Base-by-base conservation (phyloP, 768 basidiomycete species). In the Tephrocybe sp. region DNA sequence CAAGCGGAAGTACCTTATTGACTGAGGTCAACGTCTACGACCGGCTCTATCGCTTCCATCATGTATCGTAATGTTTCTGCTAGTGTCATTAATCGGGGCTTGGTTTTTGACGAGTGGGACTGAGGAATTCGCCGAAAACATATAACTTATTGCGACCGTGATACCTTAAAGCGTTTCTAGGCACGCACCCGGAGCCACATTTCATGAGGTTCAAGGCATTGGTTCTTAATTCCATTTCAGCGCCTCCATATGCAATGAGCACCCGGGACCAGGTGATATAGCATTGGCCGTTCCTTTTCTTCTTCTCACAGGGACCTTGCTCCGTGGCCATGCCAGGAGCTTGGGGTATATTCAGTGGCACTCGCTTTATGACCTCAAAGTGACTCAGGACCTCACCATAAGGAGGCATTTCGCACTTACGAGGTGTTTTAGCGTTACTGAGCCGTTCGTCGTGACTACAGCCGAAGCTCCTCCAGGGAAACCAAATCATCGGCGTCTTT, bases 1-100 rank as follows among this genome's bases (percentile, higher is more conserved):
- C 82, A 94, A 91, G 74, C 80, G 88, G 62, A 97, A 94, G 70
- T 92, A 94, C 69, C 84, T 94, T 62, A 94, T 94, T 61, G 91
- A 94, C 62, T 88, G 69, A 70, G 33, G 29, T 10, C 24, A 18
- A 13, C n/a, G 31, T 11, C 33, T 18, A 11, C 25, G 30, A 12
- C 7, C 40, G 31, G 16, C 24, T 24, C 23, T 7, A 3, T 41
- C 12, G 18, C 4, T 21, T 38, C 23, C 29, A 18, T 44, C 31
- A 38, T 50, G 36, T 44, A 44, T 39, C 37, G 42, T 44, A 44
- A 42, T 19, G 16, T 31, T 49, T 18, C 5, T 37, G 15, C 15
- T 33, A 30, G 10, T 50, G 25, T 10, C 42, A 50, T 38, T 38
- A 50, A 50, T 44, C 21, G 37, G 49, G 36, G 22, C 27, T 44